phyloP scores from a whole-genome alignment of 1,284 basidiomycete genomes.

The Rhodotorula sp. region DNA sequence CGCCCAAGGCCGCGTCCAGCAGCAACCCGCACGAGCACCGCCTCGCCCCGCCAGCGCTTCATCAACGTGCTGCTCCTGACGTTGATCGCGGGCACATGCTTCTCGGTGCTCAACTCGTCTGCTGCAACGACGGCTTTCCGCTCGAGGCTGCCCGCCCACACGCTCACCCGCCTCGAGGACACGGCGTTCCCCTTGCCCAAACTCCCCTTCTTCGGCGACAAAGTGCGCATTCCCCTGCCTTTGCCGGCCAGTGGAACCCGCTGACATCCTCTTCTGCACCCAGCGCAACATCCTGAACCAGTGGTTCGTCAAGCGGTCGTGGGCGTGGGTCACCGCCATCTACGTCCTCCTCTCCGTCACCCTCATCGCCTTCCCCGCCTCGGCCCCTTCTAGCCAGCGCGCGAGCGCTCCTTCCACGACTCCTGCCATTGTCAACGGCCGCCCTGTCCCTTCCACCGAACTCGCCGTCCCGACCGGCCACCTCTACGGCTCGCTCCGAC shows the following conservation, averaged over 20 bases:
- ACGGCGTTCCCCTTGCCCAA: slow-evolving; percentile 24
- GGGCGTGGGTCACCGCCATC: slow-evolving; percentile 81
- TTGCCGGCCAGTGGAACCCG: not conserved
- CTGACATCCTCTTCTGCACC: not conserved
- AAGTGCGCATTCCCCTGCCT: slow-evolving; percentile 15
- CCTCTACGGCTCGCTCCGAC: slow-evolving; percentile 50
- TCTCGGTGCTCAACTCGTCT: slow-evolving; percentile 16
- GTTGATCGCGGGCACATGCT: slow-evolving; percentile 20
- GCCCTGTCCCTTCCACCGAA: not conserved
- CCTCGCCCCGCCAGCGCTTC: slow-evolving; percentile 8
- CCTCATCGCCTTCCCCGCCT: slow-evolving; percentile 51
- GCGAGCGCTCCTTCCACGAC: not conserved
- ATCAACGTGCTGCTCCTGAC: slow-evolving; percentile 32
- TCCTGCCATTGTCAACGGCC: not conserved
- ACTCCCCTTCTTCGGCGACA: slow-evolving; percentile 41
- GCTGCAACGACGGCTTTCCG: slow-evolving; percentile 31
- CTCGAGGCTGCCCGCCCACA: slow-evolving; percentile 31
- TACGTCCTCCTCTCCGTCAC: slow-evolving; percentile 61
- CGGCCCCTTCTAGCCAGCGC: not conserved
- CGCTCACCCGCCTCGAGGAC: slow-evolving; percentile 14
- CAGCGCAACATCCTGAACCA: slow-evolving; percentile 78
- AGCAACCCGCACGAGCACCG: not conserved
- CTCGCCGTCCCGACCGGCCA: slow-evolving; percentile 3
- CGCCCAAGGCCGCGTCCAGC: not conserved
- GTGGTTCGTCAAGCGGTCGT: slow-evolving; percentile 84